Conservation (phyloP, 306 rosid species). For the Quercus wislizeni region DNA sequence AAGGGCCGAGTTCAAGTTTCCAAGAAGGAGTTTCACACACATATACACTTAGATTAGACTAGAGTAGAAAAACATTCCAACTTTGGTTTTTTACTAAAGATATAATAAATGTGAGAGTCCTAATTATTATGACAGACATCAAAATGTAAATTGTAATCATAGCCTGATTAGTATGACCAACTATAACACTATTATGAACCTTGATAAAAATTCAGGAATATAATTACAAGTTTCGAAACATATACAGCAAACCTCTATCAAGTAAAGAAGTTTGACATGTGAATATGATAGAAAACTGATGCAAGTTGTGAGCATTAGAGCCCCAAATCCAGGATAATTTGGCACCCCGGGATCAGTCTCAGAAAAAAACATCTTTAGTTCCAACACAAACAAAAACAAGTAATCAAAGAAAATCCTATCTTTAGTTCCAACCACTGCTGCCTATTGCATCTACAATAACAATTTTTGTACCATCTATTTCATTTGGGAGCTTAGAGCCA, state of each 20-base stretch:
- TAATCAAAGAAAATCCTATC: conserved; percentile 19
- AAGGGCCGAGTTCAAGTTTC: too few species aligned
- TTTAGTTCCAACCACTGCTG: conserved; percentile 87
- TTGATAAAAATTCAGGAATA: conserved; percentile 10
- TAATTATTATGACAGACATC: not conserved
- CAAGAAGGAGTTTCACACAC: too few species aligned
- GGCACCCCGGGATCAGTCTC: conserved; percentile 97
- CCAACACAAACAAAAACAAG: conserved; percentile 9
- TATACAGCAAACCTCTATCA: not conserved
- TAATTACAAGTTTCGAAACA: not conserved
- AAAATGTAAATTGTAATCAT: not conserved
- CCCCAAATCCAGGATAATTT: conserved; percentile 91
- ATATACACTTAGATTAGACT: too few species aligned
- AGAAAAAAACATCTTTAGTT: conserved; percentile 20
- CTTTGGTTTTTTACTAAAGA: not conserved
- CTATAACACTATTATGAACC: not conserved
- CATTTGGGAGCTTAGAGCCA: conserved; percentile 75
- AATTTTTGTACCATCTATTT: conserved; percentile 66
- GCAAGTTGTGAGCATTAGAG: conserved; percentile 96
- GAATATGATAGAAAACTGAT: conserved; percentile 89
- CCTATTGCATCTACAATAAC: conserved; percentile 86
- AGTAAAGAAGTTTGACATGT: conserved; percentile 43
- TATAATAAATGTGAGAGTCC: too few species aligned
- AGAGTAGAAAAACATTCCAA: not conserved
- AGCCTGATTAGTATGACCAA: not conserved